These are phyloP conservation scores for Erodium chrysanthum DNA, from an alignment of 441 rosid species.

Conservation along the genomic window DNA sequence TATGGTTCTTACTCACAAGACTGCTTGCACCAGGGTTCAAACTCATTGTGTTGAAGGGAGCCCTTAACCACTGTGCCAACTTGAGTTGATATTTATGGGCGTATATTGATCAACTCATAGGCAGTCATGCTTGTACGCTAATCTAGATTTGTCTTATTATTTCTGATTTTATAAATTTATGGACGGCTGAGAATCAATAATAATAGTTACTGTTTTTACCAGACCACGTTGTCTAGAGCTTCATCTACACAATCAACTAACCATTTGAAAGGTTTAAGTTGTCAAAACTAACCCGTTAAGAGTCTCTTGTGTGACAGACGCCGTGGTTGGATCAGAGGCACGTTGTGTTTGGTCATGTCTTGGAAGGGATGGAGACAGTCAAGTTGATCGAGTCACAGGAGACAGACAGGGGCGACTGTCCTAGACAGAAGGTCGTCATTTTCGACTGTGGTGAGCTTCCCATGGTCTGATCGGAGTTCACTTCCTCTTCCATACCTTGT, in stretches of 20 bases:
- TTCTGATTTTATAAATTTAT: no score
- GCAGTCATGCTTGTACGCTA: no score
- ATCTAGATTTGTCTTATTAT: no score
- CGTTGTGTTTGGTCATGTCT: constrained; percentile 89
- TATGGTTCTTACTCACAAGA: no score
- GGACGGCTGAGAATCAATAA: no score
- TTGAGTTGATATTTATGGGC: no score
- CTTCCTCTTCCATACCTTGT: neutral
- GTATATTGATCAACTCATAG: no score
- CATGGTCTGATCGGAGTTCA: constrained; percentile 35
- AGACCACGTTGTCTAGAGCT: neutral
- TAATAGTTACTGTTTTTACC: no score
- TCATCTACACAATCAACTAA: neutral
- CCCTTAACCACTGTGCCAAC: no score
- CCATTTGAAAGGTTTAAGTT: no score
- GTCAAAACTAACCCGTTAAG: neutral
- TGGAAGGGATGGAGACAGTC: constrained; percentile 90
- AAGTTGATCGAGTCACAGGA: constrained; percentile 75
- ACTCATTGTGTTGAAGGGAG: no score
- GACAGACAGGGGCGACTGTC: constrained; percentile 95
- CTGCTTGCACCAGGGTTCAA: no score
- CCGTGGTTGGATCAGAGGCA: constrained; percentile 91
- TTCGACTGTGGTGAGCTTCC: constrained; percentile 92
- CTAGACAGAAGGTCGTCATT: constrained; percentile 66
- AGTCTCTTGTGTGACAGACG: constrained; percentile 45